Conservation (phyloP, 768 basidiomycete genomes). For the Mrakia hoshinonis region DNA sequence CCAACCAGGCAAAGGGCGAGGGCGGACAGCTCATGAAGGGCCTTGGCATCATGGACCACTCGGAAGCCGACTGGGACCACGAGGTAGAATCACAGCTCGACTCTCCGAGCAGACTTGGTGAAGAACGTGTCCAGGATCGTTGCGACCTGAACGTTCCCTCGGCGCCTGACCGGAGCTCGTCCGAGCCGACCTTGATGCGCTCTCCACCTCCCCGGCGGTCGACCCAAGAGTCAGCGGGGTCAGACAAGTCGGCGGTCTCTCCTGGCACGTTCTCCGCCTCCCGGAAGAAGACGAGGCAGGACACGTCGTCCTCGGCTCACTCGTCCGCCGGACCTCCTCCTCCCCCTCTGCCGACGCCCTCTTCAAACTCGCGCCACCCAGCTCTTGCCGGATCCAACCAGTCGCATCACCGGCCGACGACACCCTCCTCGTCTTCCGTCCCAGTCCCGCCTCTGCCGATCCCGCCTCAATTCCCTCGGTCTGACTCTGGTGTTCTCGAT, state of each 20-base stretch:
- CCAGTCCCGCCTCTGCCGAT: slow-evolving; percentile 20
- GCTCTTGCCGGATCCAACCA: neutral
- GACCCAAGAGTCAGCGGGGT: no score
- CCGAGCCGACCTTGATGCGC: no score
- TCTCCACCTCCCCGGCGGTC: no score
- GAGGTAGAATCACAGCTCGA: neutral
- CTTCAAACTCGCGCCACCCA: neutral
- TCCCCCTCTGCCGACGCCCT: neutral
- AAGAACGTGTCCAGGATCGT: neutral
- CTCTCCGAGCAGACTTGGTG: neutral
- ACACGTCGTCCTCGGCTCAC: neutral
- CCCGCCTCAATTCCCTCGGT: slow-evolving; percentile 13
- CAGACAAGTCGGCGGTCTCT: no score
- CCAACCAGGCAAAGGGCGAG: slow-evolving; percentile 4
- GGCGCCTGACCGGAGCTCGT: no score
- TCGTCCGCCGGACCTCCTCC: neutral
- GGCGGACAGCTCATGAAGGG: slow-evolving; percentile 17
- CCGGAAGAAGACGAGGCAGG: no score
- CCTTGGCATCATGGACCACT: neutral
- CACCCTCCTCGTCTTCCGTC: neutral
- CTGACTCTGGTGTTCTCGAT: slow-evolving; percentile 17
- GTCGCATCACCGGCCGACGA: neutral
- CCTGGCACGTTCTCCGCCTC: no score
- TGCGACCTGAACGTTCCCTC: no score
- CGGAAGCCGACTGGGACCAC: neutral